phyloP scores from a whole-genome alignment of 441 rosid genomes.

The Populus hybrid region DNA sequence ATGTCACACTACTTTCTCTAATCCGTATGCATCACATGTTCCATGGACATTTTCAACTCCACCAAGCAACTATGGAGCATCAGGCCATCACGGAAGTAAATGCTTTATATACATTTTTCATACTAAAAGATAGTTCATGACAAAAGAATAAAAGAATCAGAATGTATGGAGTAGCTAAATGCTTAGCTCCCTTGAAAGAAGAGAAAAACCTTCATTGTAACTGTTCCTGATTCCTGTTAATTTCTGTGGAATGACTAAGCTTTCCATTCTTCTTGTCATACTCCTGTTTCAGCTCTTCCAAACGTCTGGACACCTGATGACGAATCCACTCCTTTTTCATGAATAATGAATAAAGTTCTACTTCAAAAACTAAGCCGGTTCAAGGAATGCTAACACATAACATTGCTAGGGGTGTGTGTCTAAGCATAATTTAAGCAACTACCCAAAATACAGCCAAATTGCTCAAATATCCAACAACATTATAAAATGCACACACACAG shows the following conservation, averaged over 20 bases:
- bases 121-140: background rate
- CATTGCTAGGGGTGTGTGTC: background rate
- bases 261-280: slow-evolving; percentile 48
- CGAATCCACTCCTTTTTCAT: background rate
- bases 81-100: background rate
- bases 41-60: background rate
- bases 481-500: background rate
- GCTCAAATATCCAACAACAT: background rate
- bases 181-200: background rate
- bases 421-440: background rate
- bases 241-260: slow-evolving; percentile 28
- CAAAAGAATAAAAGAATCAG: background rate
- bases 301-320: slow-evolving; percentile 60
- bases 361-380: background rate
- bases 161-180: background rate
- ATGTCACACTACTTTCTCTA: background rate
- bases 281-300: slow-evolving; percentile 63
- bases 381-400: background rate
- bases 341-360: background rate
- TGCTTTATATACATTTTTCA: background rate
- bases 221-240: slow-evolving; percentile 20
- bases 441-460: background rate
- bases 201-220: slow-evolving; percentile 13
- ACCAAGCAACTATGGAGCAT: slow-evolving; percentile 1
- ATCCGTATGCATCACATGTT: background rate